Conservation (phyloP, 768 basidiomycete species). For the Hebeloma cylindrosporum region DNA sequence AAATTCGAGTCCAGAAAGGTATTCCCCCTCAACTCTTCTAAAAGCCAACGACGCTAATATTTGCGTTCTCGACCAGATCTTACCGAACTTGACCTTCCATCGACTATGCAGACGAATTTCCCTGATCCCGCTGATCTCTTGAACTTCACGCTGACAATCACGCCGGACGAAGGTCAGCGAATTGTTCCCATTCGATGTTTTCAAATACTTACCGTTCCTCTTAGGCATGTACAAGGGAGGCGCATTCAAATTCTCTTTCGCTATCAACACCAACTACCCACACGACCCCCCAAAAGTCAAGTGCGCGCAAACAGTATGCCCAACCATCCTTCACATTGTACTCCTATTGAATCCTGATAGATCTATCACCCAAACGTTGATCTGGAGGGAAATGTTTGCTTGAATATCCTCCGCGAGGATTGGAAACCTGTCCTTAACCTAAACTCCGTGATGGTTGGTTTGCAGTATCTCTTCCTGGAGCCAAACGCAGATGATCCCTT, state of each 20-base stretch:
- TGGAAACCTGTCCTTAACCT: constrained; percentile 99
- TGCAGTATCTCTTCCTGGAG: constrained; percentile 98
- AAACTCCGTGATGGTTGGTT: constrained; percentile 96
- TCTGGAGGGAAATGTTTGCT: constrained; percentile 95
- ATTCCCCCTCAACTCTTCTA: constrained; percentile 14
- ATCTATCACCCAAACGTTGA: constrained; percentile 99
- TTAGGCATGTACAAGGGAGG: constrained; percentile 98
- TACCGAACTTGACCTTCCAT: constrained; percentile 93
- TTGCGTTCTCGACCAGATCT: constrained; percentile 55
- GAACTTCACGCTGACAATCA: constrained; percentile 94
- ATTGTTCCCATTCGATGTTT: neutral
- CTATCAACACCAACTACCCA: constrained; percentile 97
- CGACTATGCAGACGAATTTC: constrained; percentile 95
- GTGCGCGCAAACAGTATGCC: constrained; percentile 84
- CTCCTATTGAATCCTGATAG: constrained; percentile 39
- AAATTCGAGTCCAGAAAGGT: constrained; percentile 99
- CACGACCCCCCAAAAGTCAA: constrained; percentile 99
- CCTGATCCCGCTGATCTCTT: constrained; percentile 92
- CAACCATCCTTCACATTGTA: neutral
- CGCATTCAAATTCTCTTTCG: constrained; percentile 89
- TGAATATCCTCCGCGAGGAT: constrained; percentile 98
- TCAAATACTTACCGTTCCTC: neutral
- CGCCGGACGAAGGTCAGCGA: constrained; percentile 88
- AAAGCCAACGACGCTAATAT: neutral
- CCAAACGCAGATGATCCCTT: constrained; percentile 98